Base-by-base conservation (phyloP, 2,329 filamentous ascomycete genomes). In the Colletotrichum tanaceti region DNA sequence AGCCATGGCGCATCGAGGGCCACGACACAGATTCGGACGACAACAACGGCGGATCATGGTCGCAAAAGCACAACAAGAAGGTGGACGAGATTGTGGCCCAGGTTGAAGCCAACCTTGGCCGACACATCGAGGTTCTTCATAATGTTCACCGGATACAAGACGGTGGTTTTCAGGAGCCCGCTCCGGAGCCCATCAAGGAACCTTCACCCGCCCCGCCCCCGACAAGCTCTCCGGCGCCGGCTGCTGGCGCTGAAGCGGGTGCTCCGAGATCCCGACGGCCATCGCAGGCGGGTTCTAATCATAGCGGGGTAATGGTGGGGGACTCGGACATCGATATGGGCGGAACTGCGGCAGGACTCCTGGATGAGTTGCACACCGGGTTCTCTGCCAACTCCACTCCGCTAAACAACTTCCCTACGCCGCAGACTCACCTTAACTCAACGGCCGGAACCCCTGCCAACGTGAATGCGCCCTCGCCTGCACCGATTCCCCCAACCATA, bases 31-130 rank as follows among this genome's bases (percentile, higher is more conserved):
- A 82, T 38, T 80, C 80, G 9, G 88, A 87, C 10, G 80, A 81
- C 65, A 65, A 79, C 72, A 73, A 72, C 28, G 70, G 68, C 28
- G 70, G 68, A 72, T 73, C 79, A 70, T 75, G 74, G 73, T 74
- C 78, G 47, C 79, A 80, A 54, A 82, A 83, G 58, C 79, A 82
- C 54, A 83, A 80, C 71, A 85, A 86, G 74, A 87, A 84, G 18
- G 82, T 94, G 14, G 91, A 94, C 32, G 89, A 93, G 61, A 90
- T 98, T 46, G 86, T 94, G 28, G 85, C 88, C 49, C 88, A 93
- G 63, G 88, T 97, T 1, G 93, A 97, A 80, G 82, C 85, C 58
- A 82, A 88, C 2, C 85, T 92, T n/a, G 90, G 89, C 20, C 89
- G 89, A 63, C 89, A 87, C 71, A 88, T 93, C 50, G 85, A 87